phyloP scores from a whole-genome alignment of 2,329 filamentous ascomycete species.

The Fusarium sororula region DNA sequence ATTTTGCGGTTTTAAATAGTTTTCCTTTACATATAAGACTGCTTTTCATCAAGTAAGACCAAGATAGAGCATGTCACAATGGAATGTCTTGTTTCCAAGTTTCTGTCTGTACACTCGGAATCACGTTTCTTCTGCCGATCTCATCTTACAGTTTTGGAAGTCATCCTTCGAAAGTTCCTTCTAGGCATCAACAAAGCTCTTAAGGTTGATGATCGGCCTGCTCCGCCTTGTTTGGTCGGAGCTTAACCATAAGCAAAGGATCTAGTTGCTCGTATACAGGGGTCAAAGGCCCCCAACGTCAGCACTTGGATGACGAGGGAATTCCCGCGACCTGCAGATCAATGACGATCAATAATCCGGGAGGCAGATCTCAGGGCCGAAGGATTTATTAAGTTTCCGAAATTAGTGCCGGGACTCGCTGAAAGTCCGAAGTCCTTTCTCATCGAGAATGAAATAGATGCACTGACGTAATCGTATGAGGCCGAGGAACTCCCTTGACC shows the following conservation, averaged over 20 bases:
- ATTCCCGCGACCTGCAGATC: not conserved
- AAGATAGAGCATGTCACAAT: not conserved
- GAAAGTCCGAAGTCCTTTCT: not conserved
- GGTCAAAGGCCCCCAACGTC: not conserved
- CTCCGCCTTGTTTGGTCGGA: not conserved
- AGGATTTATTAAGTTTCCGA: not conserved
- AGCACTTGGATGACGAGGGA: not conserved
- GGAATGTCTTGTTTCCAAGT: accelerated
- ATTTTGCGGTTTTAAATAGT: not conserved
- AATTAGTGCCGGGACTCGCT: not conserved
- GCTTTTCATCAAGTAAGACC: too few relatives aligned
- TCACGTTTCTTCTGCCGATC: not conserved
- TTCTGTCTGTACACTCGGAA: not conserved
- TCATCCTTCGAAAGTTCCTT: not conserved
- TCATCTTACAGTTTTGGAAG: accelerated
- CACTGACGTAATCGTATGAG: not conserved
- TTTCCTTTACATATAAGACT: accelerated
- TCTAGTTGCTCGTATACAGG: not conserved
- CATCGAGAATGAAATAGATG: not conserved
- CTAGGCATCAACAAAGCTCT: not conserved
- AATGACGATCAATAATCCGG: not conserved
- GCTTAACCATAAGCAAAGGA: not conserved
- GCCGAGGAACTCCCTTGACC: not conserved
- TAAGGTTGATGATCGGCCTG: not conserved
- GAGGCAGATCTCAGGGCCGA: not conserved